These are phyloP conservation scores for Bidens hawaiensis DNA, from an alignment of 140 eudicot genomes.

Conservation along the genomic window DNA sequence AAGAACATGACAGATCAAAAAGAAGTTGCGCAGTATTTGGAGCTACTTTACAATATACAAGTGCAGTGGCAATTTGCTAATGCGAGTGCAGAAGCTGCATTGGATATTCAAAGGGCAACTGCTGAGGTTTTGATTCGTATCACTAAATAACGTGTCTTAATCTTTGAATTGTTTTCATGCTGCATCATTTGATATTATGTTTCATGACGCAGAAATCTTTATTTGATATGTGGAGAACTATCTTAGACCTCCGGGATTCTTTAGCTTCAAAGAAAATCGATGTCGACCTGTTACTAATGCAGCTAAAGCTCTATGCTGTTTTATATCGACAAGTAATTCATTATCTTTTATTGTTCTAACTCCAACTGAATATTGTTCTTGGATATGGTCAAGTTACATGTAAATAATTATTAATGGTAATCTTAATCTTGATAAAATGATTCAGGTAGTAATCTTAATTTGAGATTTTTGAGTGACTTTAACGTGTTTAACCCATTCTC, in stretches of 20 bases:
- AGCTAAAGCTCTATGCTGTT: slow-evolving; percentile 55
- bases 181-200: neutral
- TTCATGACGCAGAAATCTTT: slow-evolving; percentile 54
- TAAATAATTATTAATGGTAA: neutral
- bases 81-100: slow-evolving; percentile 53
- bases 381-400: neutral
- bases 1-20: slow-evolving; percentile 44
- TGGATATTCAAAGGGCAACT: slow-evolving; percentile 42
- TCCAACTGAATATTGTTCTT: neutral
- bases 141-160: slow-evolving; percentile 1
- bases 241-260: slow-evolving; percentile 53
- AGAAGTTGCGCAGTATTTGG: slow-evolving; percentile 56
- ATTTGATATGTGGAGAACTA: slow-evolving; percentile 56
- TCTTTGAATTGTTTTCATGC: neutral
- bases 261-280: slow-evolving; percentile 51
- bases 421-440: neutral
- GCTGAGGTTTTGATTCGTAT: slow-evolving; percentile 56
- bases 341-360: neutral
- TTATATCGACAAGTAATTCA: slow-evolving; percentile 68
- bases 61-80: slow-evolving; percentile 85
- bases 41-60: slow-evolving; percentile 67
- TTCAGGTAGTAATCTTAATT: neutral
- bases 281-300: slow-evolving; percentile 48
- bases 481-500: neutral
- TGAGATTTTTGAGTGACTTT: neutral